Evolutionary conservation across 2,329 filamentous ascomycete species (phyloP), one percentile per base, ranked within the genome.

Genomic region (Ophiocordyceps unilateralis): DNA sequence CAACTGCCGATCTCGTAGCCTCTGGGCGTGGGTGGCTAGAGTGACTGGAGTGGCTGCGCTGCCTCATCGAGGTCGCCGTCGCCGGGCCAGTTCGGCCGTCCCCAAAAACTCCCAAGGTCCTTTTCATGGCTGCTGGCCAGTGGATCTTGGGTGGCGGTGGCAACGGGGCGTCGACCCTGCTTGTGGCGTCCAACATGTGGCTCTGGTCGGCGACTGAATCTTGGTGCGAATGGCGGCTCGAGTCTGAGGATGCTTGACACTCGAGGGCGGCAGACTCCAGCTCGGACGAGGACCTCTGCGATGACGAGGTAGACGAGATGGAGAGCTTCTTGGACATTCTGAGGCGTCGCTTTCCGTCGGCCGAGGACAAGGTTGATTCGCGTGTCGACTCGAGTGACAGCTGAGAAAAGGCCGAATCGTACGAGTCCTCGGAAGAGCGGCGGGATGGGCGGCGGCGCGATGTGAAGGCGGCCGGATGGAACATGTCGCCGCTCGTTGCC

Each of bases 311-410:
- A 22, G 41, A 39, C 1, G 44, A 45, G n/a, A 34, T 22, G 34
- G 42, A 42, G 24, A 42, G 19, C n/a, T 41, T 41, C 41, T 36
- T 46, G 36, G 40, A 32, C 19, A 46, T 39, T 40, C 32, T 36
- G 12, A 30, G 15, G 12, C 40, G 44, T 11, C 32, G 14, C 28
- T 40, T 41, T 17, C 39, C 39, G 3, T 43, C 26, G 32, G 26
- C 20, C 14, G 20, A 8, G 5, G 11, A 14, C 22, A 30, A 12
- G 17, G 26, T 22, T 9, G 41, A 17, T 32, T 24, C 20, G 37
- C 20, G 39, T 4, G 43, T 4, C 41, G 41, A 43, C 23, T 30
- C 41, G 23, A 20, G 36, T 11, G 41, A 43, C 20, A 39, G 36
- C 20, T 22, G 20, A 15, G 21, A 36, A 22, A 17, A 17, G 39